These are phyloP conservation scores for Lactarius sanguifluus DNA, from an alignment of 768 basidiomycete genomes.

Conservation along the genomic window DNA sequence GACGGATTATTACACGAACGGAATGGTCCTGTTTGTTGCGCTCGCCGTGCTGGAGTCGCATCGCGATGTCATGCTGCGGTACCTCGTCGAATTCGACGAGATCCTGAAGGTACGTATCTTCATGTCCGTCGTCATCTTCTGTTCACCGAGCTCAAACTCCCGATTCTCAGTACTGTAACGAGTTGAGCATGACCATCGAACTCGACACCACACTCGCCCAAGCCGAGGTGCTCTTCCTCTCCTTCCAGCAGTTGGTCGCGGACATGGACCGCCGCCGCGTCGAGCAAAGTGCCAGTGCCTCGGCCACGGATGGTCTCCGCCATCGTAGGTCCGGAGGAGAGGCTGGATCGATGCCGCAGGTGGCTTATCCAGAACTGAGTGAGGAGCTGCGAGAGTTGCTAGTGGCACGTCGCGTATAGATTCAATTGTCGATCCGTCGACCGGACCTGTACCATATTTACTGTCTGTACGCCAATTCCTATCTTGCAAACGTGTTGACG, in stretches of 20 bases:
- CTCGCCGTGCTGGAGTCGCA: slow-evolving; percentile 94
- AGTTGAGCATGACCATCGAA: slow-evolving; percentile 95
- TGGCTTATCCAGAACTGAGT: slow-evolving; percentile 26
- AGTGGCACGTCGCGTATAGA: slow-evolving; percentile 19
- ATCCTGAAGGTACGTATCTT: slow-evolving; percentile 57
- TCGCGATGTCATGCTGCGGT: slow-evolving; percentile 91
- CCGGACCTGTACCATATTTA: not conserved
- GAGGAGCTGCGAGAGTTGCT: slow-evolving; percentile 27
- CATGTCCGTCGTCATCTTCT: not conserved
- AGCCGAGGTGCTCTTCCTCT: slow-evolving; percentile 94
- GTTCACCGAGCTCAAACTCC: not conserved
- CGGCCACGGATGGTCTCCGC: slow-evolving; percentile 35
- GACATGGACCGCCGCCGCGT: slow-evolving; percentile 82
- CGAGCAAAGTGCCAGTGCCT: slow-evolving; percentile 44
- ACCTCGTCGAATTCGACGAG: slow-evolving; percentile 93
- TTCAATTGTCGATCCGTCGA: too few relatives aligned
- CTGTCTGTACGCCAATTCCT: not conserved
- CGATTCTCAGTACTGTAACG: slow-evolving; percentile 75
- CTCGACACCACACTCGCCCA: slow-evolving; percentile 94
- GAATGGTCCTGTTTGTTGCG: slow-evolving; percentile 92
- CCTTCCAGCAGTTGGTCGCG: slow-evolving; percentile 83
- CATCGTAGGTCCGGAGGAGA: slow-evolving; percentile 36
- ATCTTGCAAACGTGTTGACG: not conserved
- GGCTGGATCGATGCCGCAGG: not conserved
- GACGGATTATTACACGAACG: slow-evolving; percentile 86